A percentile compares a stretch with the other conserved stretches of the same genome.
These are phyloP conservation scores for Wickerhamomyces queroliae DNA, from an alignment of 805 yeast species.

Conservation along the genomic window DNA sequence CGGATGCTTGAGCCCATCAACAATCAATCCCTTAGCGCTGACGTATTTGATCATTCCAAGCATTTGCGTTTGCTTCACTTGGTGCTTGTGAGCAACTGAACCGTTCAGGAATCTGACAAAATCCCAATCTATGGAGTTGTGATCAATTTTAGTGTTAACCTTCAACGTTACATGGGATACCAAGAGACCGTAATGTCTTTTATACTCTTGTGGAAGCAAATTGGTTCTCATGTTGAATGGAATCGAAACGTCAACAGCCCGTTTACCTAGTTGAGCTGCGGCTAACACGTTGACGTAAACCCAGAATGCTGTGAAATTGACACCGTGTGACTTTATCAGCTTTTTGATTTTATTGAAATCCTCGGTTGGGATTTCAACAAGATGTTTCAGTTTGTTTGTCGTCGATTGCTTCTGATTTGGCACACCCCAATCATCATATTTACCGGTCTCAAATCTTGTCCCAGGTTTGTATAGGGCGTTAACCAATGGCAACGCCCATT, in stretches of 20 bases:
- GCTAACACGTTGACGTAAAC: not conserved
- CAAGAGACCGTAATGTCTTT: not conserved
- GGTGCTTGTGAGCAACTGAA: not conserved
- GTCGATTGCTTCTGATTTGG: not conserved
- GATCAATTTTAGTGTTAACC: not conserved
- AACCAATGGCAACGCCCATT: not conserved
- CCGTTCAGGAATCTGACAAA: not conserved
- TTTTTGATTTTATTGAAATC: not conserved
- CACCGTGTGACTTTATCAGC: not conserved
- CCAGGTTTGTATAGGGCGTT: not conserved
- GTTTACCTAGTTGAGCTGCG: not conserved
- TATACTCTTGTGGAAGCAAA: not conserved
- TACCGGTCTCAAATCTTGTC: not conserved
- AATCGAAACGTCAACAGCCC: not conserved
- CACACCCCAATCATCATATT: not conserved
- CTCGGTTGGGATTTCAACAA: not conserved
- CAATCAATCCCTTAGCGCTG: not conserved
- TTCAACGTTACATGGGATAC: not conserved
- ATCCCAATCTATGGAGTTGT: not conserved
- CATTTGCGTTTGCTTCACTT: not conserved
- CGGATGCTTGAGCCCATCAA: not conserved
- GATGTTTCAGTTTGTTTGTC: not conserved
- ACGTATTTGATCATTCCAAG: not conserved
- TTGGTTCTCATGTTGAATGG: not conserved
- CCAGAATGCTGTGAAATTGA: conserved; percentile 1